These are phyloP conservation scores for Trichomonas vaginalis DNA, from an alignment of 208 protist genomes.

Conservation along the genomic window DNA sequence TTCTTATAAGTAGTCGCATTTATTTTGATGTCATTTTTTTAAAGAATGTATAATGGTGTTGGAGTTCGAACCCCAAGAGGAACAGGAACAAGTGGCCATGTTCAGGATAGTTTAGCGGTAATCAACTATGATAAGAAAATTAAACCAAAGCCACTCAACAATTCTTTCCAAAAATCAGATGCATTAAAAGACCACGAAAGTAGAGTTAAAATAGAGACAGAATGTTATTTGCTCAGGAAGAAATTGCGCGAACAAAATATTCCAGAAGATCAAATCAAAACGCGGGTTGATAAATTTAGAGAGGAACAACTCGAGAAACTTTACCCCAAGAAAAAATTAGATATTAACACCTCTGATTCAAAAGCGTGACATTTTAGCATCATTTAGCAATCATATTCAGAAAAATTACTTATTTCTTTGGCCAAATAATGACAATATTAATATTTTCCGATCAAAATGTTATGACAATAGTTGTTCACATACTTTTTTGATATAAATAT, in stretches of 20 bases:
- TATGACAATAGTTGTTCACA: too few relatives aligned
- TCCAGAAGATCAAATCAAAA: background rate
- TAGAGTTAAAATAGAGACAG: background rate
- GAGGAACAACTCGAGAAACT: background rate
- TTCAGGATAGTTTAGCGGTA: background rate
- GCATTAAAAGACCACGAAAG: background rate
- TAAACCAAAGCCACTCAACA: background rate
- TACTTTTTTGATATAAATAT: too few relatives aligned
- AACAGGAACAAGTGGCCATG: background rate
- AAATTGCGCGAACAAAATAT: background rate
- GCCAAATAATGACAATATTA: too few relatives aligned
- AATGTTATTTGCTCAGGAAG: background rate
- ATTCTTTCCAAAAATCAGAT: background rate
- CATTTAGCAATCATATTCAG: too few relatives aligned
- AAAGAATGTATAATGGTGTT: conserved; percentile 1
- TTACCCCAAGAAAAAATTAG: background rate
- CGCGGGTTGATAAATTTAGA: background rate
- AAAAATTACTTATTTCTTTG: too few relatives aligned
- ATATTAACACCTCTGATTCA: too few relatives aligned
- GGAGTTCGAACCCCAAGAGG: background rate
- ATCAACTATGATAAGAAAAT: background rate
- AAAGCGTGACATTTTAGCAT: too few relatives aligned
- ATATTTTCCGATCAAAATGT: too few relatives aligned
- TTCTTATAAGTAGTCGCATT: too few relatives aligned
- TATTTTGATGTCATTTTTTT: too few relatives aligned